Evolutionary conservation across 805 yeast genomes (phyloP), one percentile per base, ranked within the genome.

Genomic region (Candida xiaguanensis): DNA sequence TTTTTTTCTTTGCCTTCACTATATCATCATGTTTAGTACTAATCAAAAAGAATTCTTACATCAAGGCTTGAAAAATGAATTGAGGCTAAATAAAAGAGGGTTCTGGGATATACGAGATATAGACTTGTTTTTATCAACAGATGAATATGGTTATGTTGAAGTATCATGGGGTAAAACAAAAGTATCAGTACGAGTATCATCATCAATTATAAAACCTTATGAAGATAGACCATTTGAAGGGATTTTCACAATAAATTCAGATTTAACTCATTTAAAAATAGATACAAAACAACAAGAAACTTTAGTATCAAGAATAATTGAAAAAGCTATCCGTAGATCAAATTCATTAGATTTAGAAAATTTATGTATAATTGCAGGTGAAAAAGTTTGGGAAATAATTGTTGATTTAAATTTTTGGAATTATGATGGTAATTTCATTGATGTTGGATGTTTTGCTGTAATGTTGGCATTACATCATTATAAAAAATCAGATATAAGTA

Each of bases 221-320:
- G 95, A 88, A 36, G 95, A 90, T 49, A 72, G 96, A 39, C 97
- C 97, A 0, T 91, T 87, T 56, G 99, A 93, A 60, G 99, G 99
- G 1, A 53, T 85, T 3, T 89, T 93, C 56, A 70, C 75, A 17
- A 89, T 93, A 11, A 77, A 84, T 36, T 85, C 95, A 2, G 98
- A 93, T 53, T 83, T 91, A 88, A 95, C 96, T 1, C 80, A 89
- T 4, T 82, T 95, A 1, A 72, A 78, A 49, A 89, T 88, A 58
- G 96, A 90, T 51, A 79, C 78, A 50, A 81, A 80, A 20, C 85
- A 83, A 42, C 88, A 85, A 40, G 98, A 93, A 57, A 75, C 86
- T 18, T 61, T 89, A 43, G 80, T 90, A 16, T 74, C 88, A 6
- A 68, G 98, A 56, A 71, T 90, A 42, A 80, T 93, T 31, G 99